Percentiles rank a stretch among this genome's conserved stretches.
phyloP scores from a whole-genome alignment of 192 early-diverging fungal genomes.

The Pilaira anomala region DNA sequence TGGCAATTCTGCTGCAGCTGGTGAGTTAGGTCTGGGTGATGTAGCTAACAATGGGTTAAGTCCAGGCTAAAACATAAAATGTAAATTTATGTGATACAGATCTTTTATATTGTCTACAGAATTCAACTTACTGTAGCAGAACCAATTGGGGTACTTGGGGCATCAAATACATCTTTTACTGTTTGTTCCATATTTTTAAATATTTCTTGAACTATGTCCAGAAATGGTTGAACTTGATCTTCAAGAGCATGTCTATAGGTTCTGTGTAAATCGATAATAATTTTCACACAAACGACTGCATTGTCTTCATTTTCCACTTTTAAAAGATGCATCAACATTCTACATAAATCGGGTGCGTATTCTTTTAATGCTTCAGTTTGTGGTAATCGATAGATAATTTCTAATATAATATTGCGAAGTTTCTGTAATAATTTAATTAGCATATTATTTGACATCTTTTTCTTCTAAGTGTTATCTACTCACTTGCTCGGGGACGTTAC shows the following conservation, averaged over 20 bases:
- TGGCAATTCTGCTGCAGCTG: constrained; percentile 55
- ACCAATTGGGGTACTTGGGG: constrained; percentile 55
- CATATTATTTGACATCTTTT: background rate
- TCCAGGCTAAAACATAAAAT: constrained; percentile 28
- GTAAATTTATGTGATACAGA: background rate
- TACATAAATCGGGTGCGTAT: constrained; percentile 75
- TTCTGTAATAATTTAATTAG: constrained; percentile 51
- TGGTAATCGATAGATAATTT: constrained; percentile 91
- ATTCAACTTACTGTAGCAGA: constrained; percentile 37
- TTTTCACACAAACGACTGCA: constrained; percentile 86
- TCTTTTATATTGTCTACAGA: too few species aligned
- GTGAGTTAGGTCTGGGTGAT: constrained; percentile 76
- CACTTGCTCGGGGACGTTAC: constrained; percentile 73
- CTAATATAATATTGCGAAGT: constrained; percentile 82
- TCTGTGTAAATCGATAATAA: constrained; percentile 94
- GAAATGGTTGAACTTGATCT: constrained; percentile 83
- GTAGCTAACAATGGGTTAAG: constrained; percentile 37
- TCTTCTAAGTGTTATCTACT: constrained; percentile 4
- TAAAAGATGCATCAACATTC: constrained; percentile 72
- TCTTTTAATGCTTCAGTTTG: constrained; percentile 78
- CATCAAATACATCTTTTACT: constrained; percentile 79
- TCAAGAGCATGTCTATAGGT: constrained; percentile 78
- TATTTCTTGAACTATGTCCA: constrained; percentile 91
- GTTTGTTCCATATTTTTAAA: constrained; percentile 90
- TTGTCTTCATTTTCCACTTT: constrained; percentile 97